Base-by-base conservation (phyloP, 192 early-diverging fungal species). In the Bifiguratus adelaidae region DNA sequence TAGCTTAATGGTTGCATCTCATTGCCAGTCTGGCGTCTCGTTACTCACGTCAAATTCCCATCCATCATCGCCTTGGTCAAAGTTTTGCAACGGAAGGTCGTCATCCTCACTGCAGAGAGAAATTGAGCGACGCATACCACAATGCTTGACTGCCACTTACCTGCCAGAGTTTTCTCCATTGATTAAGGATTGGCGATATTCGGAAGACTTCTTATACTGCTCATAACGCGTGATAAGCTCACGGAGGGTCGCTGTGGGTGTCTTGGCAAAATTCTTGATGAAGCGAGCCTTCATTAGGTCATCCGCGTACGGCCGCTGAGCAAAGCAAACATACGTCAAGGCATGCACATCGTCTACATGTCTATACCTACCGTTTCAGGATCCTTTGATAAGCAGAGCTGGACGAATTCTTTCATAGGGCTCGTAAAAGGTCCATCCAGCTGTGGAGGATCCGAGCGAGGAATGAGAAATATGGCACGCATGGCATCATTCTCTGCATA, bases 401-500 rank as follows among this genome's bases (percentile, higher is more conserved):
- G 67, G 9, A 97, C 81, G 75, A 99, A 95, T 26, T 96, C 96
- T 48, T 83, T 88, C 56, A 97, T 74, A 2, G 73, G 67, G 18
- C 71, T 45, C 0, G 90, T 83, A 69, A 84, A 93, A 30, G 74
- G 67, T 1, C 83, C 87, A n/a, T 86, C 77, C 21, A 97, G 58
- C 44, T 73, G 73, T 21, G 91, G 80, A 0, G 92, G 89, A 7
- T 78, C 62, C 21, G 84, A 81, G 44, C 83, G 79, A 3, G 89
- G 89, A 50, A 95, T 94, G 35, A 93, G 56, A 30, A 88, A 83
- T 30, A 96, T 71, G 1, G 92, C 92, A 30, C 81, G 75, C 71
- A 91, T 80, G 11, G 91, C 91, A 60, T 94, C 89, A 36, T 83
- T 75, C 48, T 97, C 81, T 3, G 91, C 82, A 41, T 91, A 85